Percentiles rank a stretch among this genome's conserved stretches.
phyloP scores from a whole-genome alignment of 2,329 filamentous ascomycete genomes.

The Phialocephala sp. region DNA sequence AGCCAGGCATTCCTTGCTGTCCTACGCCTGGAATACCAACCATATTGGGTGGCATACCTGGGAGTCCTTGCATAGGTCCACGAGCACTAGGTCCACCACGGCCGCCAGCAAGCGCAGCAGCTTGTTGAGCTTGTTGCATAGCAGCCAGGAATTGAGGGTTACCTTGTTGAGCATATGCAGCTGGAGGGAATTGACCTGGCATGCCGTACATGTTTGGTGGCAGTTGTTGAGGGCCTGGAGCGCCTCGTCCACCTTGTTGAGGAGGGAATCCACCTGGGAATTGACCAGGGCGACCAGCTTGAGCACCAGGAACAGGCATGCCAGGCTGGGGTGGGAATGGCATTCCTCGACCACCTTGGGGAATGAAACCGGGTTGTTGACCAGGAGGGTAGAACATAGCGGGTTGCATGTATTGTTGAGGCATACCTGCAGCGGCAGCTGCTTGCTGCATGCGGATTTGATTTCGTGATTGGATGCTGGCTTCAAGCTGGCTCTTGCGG shows the following conservation, averaged over 20 bases:
- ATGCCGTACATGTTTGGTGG: conserved; percentile 86
- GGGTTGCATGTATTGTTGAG: conserved; percentile 85
- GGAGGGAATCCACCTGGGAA: conserved; percentile 81
- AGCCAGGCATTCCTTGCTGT: conserved; percentile 59
- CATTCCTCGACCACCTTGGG: conserved; percentile 65
- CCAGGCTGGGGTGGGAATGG: conserved; percentile 66
- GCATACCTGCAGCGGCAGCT: conserved; percentile 87
- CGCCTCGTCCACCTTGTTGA: conserved; percentile 87
- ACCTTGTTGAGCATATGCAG: conserved; percentile 79
- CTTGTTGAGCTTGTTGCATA: conserved; percentile 78
- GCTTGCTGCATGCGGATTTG: conserved; percentile 98
- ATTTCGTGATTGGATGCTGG: conserved; percentile 98
- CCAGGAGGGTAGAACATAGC: conserved; percentile 92
- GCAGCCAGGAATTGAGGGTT: conserved; percentile 82
- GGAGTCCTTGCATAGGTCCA: conserved; percentile 68
- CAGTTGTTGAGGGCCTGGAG: conserved; percentile 80
- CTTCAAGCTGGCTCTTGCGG: conserved; percentile 98
- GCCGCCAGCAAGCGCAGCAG: conserved; percentile 54
- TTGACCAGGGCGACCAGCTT: conserved; percentile 83
- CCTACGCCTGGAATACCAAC: conserved; percentile 57
- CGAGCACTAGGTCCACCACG: conserved; percentile 54
- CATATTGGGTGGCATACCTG: conserved; percentile 77
- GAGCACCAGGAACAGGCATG: conserved; percentile 72
- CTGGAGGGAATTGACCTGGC: conserved; percentile 79
- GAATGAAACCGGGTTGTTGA: conserved; percentile 74